Base-by-base conservation (phyloP, 78 protist genomes). In the Emiliania huxleyi region DNA sequence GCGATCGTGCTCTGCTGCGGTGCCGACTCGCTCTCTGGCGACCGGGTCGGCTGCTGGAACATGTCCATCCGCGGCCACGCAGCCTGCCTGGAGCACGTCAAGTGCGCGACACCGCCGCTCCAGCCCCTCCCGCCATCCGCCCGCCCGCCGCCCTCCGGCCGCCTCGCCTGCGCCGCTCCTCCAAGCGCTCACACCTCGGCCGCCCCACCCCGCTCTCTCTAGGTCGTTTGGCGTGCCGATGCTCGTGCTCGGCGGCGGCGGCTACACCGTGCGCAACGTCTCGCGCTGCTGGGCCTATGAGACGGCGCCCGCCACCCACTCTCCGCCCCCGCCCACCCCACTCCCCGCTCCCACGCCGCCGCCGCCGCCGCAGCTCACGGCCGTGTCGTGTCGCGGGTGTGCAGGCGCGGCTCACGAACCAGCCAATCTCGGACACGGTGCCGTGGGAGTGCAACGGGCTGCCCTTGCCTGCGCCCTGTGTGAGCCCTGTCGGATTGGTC, bases 191-290 rank as follows among this genome's bases (percentile, higher is more conserved):
- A n/a, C n/a, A n/a, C n/a, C n/a, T n/a, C n/a, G n/a, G n/a, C 15
- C 21, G 87, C 69, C 93, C 35, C n/a, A n/a, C n/a, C n/a, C n/a
- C n/a, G n/a, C n/a, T n/a, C n/a, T n/a, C n/a, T n/a, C n/a, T n/a
- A n/a, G n/a, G n/a, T n/a, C n/a, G n/a, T 97, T 98, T 91, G 71
- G 87, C 52, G 55, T 97, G 43, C 99, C 99, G 22, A 33, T 91
- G 21, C 85, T 99, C 73, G 93, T 99, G 29, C 96, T 99, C 37
- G 99, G 99, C 38, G 99, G 99, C 29, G 99, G 99, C 43, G 99
- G 99, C 35, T 99, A 99, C 94, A 98, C 99, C 2, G 95, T 98
- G 43, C 94, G 98, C 26, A 98, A 99, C 48, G 99, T 98, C 23
- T 97, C 75, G 91, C 94, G 99, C 26, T 99, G 99, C 94, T 99